phyloP scores from a whole-genome alignment of 2,329 filamentous ascomycete species.

The Ophiostoma tasmaniense region DNA sequence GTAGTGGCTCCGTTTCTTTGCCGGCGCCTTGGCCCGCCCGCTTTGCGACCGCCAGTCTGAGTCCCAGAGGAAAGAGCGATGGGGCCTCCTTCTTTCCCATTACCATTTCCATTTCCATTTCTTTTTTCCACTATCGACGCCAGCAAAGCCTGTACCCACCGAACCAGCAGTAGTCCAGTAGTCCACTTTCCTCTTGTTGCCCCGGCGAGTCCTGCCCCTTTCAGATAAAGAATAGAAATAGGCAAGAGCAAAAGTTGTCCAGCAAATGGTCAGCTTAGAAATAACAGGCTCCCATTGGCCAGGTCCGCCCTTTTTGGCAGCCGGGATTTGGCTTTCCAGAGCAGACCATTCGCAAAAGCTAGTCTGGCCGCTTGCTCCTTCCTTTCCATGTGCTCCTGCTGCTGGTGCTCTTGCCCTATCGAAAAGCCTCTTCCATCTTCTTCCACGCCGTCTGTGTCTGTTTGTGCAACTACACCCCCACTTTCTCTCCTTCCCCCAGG shows the following conservation, averaged over 20 bases:
- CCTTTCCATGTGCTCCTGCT: not conserved
- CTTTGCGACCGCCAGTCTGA: not conserved
- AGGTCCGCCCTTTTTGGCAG: conserved; percentile 1
- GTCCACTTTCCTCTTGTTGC: conserved; percentile 11
- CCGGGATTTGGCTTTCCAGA: conserved; percentile 14
- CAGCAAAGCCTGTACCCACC: conserved; percentile 9
- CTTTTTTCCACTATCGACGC: conserved; percentile 12
- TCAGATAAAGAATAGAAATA: conserved; percentile 10
- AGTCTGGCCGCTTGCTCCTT: conserved; percentile 1
- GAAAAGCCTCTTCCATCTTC: not conserved
- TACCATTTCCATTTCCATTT: not conserved
- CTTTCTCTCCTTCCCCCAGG: conserved; percentile 6
- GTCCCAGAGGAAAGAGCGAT: not conserved
- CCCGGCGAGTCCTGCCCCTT: conserved; percentile 14
- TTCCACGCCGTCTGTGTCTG: not conserved
- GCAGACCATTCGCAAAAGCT: conserved; percentile 11
- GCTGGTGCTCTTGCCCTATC: not conserved
- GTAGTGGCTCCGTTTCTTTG: conserved; percentile 1
- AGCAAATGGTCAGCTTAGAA: conserved; percentile 11
- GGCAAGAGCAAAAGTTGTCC: conserved; percentile 6
- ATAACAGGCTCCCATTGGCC: conserved; percentile 13
- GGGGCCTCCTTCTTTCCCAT: not conserved
- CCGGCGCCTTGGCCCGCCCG: conserved; percentile 10
- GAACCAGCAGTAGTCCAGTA: not conserved
- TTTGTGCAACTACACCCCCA: not conserved